Conservation (phyloP, 2,329 filamentous ascomycete genomes). For the Trichoderma oligosporum region DNA sequence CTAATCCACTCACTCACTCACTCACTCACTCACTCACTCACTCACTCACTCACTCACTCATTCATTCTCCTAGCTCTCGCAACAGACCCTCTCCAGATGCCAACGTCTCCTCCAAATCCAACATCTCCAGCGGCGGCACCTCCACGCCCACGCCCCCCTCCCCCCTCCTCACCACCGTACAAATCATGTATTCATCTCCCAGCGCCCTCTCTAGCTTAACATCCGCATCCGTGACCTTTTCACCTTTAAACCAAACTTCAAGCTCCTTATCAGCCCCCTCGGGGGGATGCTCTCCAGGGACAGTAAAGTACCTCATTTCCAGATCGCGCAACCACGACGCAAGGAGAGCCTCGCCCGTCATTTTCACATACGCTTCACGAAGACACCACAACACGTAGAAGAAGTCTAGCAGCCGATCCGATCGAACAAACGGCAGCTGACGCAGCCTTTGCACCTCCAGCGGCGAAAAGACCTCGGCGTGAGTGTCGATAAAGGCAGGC, state of each 20-base stretch:
- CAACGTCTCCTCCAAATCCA: constrained; percentile 46
- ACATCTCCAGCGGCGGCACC: constrained; percentile 40
- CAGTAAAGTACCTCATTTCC: constrained; percentile 62
- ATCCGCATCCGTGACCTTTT: constrained; percentile 33
- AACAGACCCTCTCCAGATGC: constrained; percentile 38
- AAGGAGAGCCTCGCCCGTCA: constrained; percentile 73
- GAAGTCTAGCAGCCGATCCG: constrained; percentile 58
- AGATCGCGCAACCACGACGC: constrained; percentile 68
- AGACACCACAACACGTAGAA: constrained; percentile 79
- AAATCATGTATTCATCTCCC: constrained; percentile 53
- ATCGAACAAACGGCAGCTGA: constrained; percentile 31
- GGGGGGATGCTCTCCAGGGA: constrained; percentile 41
- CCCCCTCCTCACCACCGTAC: constrained; percentile 46
- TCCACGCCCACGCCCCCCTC: constrained; percentile 34
- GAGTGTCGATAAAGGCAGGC: constrained; percentile 64
- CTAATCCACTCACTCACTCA: too few relatives aligned
- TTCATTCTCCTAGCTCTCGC: background rate
- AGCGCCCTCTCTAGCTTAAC: constrained; percentile 39
- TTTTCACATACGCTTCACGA: constrained; percentile 78
- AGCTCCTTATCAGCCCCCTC: constrained; percentile 19
- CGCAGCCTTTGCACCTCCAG: constrained; percentile 62
- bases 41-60: too few relatives aligned
- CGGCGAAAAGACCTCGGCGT: constrained; percentile 64
- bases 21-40: too few relatives aligned
- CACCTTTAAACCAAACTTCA: constrained; percentile 33